phyloP scores from a whole-genome alignment of 2,329 filamentous ascomycete species.

The Arthrobotrys sphaeroides region DNA sequence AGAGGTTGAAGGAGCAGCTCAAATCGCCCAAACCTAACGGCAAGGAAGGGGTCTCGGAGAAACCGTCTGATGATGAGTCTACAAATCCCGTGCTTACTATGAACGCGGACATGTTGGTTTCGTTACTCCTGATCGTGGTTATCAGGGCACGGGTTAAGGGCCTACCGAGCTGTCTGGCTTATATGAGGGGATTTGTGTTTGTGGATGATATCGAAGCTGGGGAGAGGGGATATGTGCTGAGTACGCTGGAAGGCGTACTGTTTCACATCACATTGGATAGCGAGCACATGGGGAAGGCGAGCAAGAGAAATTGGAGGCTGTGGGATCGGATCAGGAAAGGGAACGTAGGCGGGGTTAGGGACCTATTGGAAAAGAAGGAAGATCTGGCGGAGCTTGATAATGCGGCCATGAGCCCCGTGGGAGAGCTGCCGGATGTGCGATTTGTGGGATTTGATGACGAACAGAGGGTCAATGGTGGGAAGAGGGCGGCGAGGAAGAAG shows the following conservation, averaged over 20 bases:
- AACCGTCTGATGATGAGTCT: constrained; percentile 63
- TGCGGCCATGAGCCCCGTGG: constrained; percentile 22
- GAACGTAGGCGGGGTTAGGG: constrained; percentile 76
- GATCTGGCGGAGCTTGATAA: constrained; percentile 44
- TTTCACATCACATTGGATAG: constrained; percentile 87
- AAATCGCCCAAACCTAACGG: constrained; percentile 20
- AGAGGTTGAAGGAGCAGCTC: constrained; percentile 63
- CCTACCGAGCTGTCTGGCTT: constrained; percentile 86
- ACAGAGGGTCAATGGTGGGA: constrained; percentile 12
- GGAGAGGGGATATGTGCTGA: constrained; percentile 93
- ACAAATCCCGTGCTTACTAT: constrained; percentile 71
- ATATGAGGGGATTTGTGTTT: constrained; percentile 97
- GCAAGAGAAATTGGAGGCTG: constrained; percentile 81
- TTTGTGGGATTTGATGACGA: constrained; percentile 50
- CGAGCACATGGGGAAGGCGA: constrained; percentile 80
- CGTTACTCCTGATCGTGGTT: constrained; percentile 87
- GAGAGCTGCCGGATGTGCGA: constrained; percentile 35
- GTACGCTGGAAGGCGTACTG: constrained; percentile 93
- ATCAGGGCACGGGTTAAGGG: constrained; percentile 89
- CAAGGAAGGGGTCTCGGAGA: constrained; percentile 62
- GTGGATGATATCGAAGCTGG: constrained; percentile 97
- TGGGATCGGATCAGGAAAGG: constrained; percentile 89
- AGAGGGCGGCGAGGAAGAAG: constrained; percentile 4
- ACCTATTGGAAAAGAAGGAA: constrained; percentile 74
- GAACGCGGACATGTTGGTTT: constrained; percentile 91